Evolutionary conservation across 2,329 filamentous ascomycete species (phyloP).

Genomic region (Microthyrium microscopicum): DNA sequence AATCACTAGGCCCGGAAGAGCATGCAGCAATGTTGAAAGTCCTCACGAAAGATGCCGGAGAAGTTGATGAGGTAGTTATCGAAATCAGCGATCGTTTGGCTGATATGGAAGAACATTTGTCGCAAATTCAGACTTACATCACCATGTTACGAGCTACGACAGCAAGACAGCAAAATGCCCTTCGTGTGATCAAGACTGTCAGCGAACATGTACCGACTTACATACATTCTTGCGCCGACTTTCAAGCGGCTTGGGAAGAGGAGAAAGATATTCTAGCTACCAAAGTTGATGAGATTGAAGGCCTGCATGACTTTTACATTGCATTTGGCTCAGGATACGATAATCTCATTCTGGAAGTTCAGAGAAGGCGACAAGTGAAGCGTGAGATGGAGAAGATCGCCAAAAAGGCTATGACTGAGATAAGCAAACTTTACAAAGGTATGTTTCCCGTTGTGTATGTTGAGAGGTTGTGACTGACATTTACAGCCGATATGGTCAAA

Average conservation of each 20-base stretch:
- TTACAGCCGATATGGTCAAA: constrained; percentile 44
- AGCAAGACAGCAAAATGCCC: constrained; percentile 42
- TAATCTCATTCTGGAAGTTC: constrained; percentile 67
- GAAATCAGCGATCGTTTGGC: constrained; percentile 59
- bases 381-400: constrained; percentile 59
- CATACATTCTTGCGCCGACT: constrained; percentile 47
- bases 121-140: constrained; percentile 46
- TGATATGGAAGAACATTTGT: constrained; percentile 59
- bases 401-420: constrained; percentile 57
- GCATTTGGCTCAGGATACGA: constrained; percentile 75
- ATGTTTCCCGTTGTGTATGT: neutral
- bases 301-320: constrained; percentile 69
- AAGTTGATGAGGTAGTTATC: constrained; percentile 44
- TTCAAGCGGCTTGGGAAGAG: constrained; percentile 50
- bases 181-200: constrained; percentile 50
- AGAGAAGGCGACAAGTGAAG: constrained; percentile 55
- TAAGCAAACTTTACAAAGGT: constrained; percentile 55
- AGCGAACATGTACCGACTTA: constrained; percentile 48
- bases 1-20: constrained; percentile 60
- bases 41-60: constrained; percentile 50
- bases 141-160: constrained; percentile 39
- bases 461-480: neutral
- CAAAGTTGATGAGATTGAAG: constrained; percentile 61
- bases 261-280: constrained; percentile 49
- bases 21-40: constrained; percentile 70